Base-by-base conservation (phyloP, 2,329 filamentous ascomycete genomes). In the Aspergillus awamori region DNA sequence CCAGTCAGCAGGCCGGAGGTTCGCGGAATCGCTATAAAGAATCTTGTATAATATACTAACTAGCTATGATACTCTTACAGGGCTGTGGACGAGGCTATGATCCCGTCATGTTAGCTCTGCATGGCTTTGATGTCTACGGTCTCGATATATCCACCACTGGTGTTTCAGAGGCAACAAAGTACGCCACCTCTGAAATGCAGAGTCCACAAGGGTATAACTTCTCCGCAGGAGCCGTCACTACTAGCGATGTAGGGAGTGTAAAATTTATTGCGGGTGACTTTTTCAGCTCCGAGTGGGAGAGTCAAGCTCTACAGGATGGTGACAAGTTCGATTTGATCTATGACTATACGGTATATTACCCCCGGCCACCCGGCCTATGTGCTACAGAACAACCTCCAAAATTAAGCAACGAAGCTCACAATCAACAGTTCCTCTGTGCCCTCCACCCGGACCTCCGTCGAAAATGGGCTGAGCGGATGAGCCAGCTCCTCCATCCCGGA, bases 361-460 rank as follows among this genome's bases (percentile, higher is more conserved):
- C 20, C 20, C 20, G 2, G 20, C 2, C 20, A 20, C 20, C 20
- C 20, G 20, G 20, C 20, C 20, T 20, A 20, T 2, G 20, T 20
- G 20, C 20, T 20, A 20, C 20, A 20, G 2, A 20, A 20, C 20
- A 20, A 20, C 20, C 20, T 20, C 20, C 17, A 20, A 2, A 20
- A 20, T 20, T 20, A 20, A 20, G 17, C 17, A 20, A 20, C 20
- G 20, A 5, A 26, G 26, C 26, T 36, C 5, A 22, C 51, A 15
- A 30, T 30, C 49, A 17, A 22, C 41, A 88, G 86, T 89, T 89
- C 71, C 80, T 88, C 59, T 88, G 84, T 67, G 86, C 87, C 24
- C 77, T 89, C 0, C 84, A 84, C n/a, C 82, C 81, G 1, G 74
- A 77, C 1, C 74, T 81, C 56, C 81, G 86, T 20, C 78, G 81